Conservation (phyloP, 306 rosid species). For the Prunus mira region DNA sequence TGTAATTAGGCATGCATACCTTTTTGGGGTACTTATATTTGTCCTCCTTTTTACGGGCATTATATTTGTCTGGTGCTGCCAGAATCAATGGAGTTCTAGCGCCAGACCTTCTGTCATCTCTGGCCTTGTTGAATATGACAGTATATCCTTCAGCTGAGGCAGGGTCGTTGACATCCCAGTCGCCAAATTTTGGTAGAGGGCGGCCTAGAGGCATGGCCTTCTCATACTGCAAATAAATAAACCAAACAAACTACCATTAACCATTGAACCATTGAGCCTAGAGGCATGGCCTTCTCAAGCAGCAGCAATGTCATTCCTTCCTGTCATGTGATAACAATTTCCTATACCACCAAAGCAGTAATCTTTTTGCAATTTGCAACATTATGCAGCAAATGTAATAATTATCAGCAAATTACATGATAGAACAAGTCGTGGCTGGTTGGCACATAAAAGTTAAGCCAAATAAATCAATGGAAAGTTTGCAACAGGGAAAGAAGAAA, state of each 20-base stretch:
- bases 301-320: neutral
- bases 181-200: conserved; percentile 83
- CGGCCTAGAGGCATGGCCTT: conserved; percentile 50
- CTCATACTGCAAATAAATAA: conserved; percentile 36
- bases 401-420: no score
- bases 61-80: conserved; percentile 29
- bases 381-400: neutral
- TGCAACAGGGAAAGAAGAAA: neutral
- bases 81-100: conserved; percentile 24
- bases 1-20: conserved; percentile 25
- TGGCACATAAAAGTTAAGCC: no score
- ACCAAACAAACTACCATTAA: neutral
- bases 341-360: neutral
- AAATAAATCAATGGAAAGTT: no score
- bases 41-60: conserved; percentile 25
- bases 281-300: no score
- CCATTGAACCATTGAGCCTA: neutral
- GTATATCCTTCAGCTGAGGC: conserved; percentile 79
- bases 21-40: conserved; percentile 28
- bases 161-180: conserved; percentile 90
- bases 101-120: conserved; percentile 69
- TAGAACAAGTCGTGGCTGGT: no score
- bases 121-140: conserved; percentile 71
- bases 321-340: neutral
- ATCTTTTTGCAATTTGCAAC: neutral